Base-by-base conservation (phyloP, 192 early-diverging fungal genomes). In the Powellomyces hirtus region DNA sequence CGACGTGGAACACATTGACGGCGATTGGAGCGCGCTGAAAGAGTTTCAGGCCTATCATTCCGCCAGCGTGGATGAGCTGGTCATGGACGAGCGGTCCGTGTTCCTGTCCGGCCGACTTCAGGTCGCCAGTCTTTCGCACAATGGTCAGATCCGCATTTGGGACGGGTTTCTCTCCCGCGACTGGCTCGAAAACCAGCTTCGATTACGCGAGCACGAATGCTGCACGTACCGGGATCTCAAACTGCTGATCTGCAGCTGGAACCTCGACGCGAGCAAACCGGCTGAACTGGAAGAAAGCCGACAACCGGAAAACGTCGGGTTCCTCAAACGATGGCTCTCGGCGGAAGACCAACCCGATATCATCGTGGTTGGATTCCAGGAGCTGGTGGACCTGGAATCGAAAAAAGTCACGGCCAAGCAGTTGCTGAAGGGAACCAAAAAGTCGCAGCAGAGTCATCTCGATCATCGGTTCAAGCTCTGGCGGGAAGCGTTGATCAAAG, bases 241-340 rank as follows among this genome's bases (percentile, higher is more conserved):
- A 8, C 75, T 96, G 76, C 78, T 94, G 57, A 86, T 98, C 29
- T 90, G 90, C 64, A 94, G 90, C 51, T 98, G 91, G 90, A 98
- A 98, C 77, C 90, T 94, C 64, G 94, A 94, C 76, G 89, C 95
- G 0, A 82, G 78, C 37, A 98, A 97, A 78, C 94, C 95, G 1
- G 83, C 87, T 24, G 85, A 85, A 16, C 75, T 96, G 69, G 89
- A 92, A 14, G 72, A 53, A 35, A 29, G 83, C 58, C 51, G 71
- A n/a, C 73, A 77, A 33, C 75, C 78, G 34, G 85, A 86, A 33
- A 66, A 77, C 20, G 77, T 80, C 58, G 53, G 81, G 20, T 79
- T 66, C 59, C 70, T 84, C 51, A 46, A 53, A 5, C 36, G 73
- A 31, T 61, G 73, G 68, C 31, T 88, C 78, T 82, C 70, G 79